A percentile compares a stretch with the other conserved stretches of the same genome.
Conservation (phyloP, 2,329 filamentous ascomycete genomes). For the Aspergillus ustus region DNA sequence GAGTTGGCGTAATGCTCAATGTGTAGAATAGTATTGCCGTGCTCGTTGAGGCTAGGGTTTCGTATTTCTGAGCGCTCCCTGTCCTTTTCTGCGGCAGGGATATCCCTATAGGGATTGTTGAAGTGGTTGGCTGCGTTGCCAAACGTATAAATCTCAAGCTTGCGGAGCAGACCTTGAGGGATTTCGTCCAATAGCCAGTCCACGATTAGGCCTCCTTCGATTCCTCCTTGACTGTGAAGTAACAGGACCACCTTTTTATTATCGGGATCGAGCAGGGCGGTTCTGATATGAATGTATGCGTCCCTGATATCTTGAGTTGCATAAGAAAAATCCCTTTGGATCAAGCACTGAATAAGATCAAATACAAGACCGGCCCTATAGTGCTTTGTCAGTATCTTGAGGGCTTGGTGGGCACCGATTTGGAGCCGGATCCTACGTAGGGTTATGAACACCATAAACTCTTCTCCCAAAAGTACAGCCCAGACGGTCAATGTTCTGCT, state of each 20-base stretch:
- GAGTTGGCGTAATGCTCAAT: conserved; percentile 82
- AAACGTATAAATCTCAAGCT: conserved; percentile 77
- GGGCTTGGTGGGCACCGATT: not conserved
- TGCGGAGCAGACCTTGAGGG: conserved; percentile 65
- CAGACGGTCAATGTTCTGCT: conserved; percentile 71
- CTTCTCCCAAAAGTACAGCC: conserved; percentile 73
- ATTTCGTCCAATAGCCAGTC: conserved; percentile 79
- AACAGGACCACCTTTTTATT: conserved; percentile 74
- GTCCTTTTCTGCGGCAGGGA: conserved; percentile 28
- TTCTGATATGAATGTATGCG: conserved; percentile 66
- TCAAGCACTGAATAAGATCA: conserved; percentile 75
- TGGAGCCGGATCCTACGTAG: conserved; percentile 54
- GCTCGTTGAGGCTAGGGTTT: not conserved
- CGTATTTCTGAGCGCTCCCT: not conserved
- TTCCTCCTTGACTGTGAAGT: conserved; percentile 77
- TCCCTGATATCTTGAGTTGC: conserved; percentile 68
- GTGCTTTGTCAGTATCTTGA: not conserved
- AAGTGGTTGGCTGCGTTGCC: conserved; percentile 80
- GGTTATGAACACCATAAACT: conserved; percentile 75
- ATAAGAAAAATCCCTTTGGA: conserved; percentile 76
- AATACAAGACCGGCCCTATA: conserved; percentile 67
- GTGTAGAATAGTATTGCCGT: conserved; percentile 60
- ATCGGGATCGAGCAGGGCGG: conserved; percentile 63
- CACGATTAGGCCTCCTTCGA: conserved; percentile 72
- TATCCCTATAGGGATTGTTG: conserved; percentile 69